A percentile compares a stretch with the other conserved stretches of the same genome.
Conservation (phyloP, 257 asterid species). For the Solanum pinnatisectum region DNA sequence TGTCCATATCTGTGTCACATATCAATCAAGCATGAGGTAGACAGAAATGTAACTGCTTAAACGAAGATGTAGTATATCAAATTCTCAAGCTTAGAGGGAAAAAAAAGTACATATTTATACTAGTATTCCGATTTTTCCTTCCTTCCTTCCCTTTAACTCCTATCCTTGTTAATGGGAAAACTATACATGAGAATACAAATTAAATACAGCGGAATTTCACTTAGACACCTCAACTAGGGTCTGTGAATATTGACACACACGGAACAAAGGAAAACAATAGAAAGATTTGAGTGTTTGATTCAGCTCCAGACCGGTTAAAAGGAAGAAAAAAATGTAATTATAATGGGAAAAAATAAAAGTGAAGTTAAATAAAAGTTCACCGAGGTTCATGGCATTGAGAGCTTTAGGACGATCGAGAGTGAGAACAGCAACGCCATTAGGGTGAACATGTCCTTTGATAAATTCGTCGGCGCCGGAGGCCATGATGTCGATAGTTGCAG, state of each 20-base stretch:
- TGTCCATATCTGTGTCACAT: constrained; percentile 73
- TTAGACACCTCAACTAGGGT: neutral
- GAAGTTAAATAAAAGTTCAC: constrained; percentile 13
- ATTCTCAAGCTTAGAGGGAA: neutral
- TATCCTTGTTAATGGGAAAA: neutral
- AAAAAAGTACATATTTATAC: neutral
- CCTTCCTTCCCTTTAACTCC: neutral
- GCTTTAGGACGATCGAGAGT: constrained; percentile 97
- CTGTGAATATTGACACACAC: neutral
- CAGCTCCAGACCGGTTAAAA: neutral
- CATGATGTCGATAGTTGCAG: constrained; percentile 28
- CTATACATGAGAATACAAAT: neutral
- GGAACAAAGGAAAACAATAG: neutral
- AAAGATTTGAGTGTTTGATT: neutral
- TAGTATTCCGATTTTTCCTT: neutral
- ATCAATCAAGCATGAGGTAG: neutral
- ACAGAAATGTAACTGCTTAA: neutral
- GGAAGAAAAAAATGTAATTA: neutral
- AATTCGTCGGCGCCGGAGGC: constrained; percentile 61
- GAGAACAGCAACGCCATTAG: constrained; percentile 74
- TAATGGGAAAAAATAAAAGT: neutral
- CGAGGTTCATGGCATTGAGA: constrained; percentile 91
- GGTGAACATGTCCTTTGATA: constrained; percentile 65
- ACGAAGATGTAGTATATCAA: neutral
- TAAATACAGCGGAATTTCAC: neutral